phyloP scores from a whole-genome alignment of 768 basidiomycete genomes.

The Filobasidium floriforme region DNA sequence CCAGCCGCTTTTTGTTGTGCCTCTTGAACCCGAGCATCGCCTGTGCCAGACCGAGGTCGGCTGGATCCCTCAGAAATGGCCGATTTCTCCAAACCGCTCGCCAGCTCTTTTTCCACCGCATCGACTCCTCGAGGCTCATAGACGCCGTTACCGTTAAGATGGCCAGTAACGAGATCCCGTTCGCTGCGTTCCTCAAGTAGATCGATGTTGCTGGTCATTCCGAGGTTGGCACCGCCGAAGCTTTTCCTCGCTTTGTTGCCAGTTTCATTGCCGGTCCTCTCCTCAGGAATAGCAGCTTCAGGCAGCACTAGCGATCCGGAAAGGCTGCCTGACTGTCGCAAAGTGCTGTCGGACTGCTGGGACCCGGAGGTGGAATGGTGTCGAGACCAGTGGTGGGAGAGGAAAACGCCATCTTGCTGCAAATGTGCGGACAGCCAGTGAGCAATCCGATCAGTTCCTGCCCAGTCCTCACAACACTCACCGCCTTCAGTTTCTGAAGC shows the following conservation, averaged over 20 bases:
- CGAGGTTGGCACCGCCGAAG: neutral
- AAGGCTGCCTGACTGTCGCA: neutral
- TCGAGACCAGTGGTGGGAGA: slow-evolving; percentile 40
- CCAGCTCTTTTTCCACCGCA: slow-evolving; percentile 12
- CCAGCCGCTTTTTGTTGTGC: slow-evolving; percentile 5
- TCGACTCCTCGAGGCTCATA: slow-evolving; percentile 1
- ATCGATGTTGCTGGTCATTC: slow-evolving; percentile 4
- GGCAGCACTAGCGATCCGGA: neutral
- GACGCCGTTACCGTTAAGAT: neutral
- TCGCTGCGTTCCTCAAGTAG: slow-evolving; percentile 14
- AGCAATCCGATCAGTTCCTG: neutral
- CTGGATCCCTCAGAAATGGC: neutral
- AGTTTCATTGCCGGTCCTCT: neutral
- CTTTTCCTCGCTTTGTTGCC: neutral
- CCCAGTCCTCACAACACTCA: slow-evolving; percentile 11
- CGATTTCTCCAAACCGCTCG: slow-evolving; percentile 7
- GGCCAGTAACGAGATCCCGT: slow-evolving; percentile 6
- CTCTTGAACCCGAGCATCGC: neutral
- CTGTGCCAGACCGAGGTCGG: slow-evolving; percentile 13
- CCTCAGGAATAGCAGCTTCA: neutral
- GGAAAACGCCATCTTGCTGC: slow-evolving; percentile 39
- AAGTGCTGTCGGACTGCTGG: slow-evolving; percentile 8
- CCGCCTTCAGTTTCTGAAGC: slow-evolving; percentile 37
- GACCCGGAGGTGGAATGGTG: slow-evolving; percentile 16
- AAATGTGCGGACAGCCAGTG: neutral